Evolutionary conservation across 805 yeast species (phyloP), one percentile per base, ranked within the genome.

Genomic region (Kodamaea sagamina): DNA sequence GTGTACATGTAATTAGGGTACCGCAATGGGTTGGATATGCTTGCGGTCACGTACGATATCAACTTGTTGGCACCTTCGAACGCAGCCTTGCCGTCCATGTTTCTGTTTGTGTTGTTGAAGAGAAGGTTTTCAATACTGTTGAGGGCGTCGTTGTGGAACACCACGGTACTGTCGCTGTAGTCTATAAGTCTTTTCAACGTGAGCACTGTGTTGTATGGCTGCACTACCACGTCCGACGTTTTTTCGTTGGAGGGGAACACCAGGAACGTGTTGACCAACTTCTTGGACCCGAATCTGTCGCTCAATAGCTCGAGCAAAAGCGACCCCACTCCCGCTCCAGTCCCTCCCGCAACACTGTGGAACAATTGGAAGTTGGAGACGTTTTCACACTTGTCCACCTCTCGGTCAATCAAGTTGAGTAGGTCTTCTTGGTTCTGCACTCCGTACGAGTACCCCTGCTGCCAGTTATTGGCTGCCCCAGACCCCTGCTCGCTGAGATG

Each of bases 401-500:
- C 97, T 43, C 93, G 75, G 57, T 89, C 97, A 18, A 93, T 74
- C 76, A 89, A 79, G 53, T 89, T 92, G 43, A 86, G 52, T 29
- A 95, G 69, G n/a, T 79, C 81, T 39, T 89, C 97, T 42, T 76
- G 76, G 49, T 84, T 77, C 35, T 71, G 67, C 22, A 76, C 73
- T 0, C 93, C 97, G 47, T 84, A 82, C 29, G 78, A 74, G 57
- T 87, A 89, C 1, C 99, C 99, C 42, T 82, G 83, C 0, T 89
- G 86, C 97, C 98, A 93, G 49, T 89, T 89, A 63, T 93, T 93
- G 13, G 96, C 99, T 0, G 99, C 98, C 3, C 98, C 97, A 15
- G 83, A 77, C 3, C 96, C 97, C 12, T 81, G 81, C n/a, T 81
- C 75, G 19, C 92, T 80, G 17, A 86, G 68, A 65, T 86, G 90